Conservation (phyloP, 2,329 filamentous ascomycete species). For the Nannizzia gypsea region DNA sequence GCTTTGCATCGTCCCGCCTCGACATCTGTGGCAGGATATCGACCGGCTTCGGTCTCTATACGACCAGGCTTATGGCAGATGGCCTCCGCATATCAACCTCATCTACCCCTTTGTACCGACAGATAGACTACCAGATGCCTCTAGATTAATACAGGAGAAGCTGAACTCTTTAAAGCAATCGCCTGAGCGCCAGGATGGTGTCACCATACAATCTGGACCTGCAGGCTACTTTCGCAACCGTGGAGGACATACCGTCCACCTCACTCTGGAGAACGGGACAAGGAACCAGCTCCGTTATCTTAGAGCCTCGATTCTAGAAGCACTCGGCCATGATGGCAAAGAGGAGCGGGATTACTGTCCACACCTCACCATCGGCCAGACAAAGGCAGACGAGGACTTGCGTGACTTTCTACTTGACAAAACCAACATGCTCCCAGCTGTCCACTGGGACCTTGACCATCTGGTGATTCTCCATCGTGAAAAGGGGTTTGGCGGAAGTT, state of each 20-base stretch:
- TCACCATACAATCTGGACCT: slow-evolving; percentile 2
- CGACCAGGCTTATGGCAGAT: slow-evolving; percentile 49
- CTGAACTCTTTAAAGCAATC: slow-evolving; percentile 14
- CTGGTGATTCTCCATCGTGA: slow-evolving; percentile 46
- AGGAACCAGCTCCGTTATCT: slow-evolving; percentile 23
- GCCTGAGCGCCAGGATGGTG: background rate
- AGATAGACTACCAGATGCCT: slow-evolving; percentile 36
- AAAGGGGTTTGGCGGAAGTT: slow-evolving; percentile 17
- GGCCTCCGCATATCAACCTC: slow-evolving; percentile 57
- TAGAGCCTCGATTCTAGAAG: slow-evolving; percentile 25
- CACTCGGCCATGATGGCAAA: slow-evolving; percentile 21
- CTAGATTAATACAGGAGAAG: slow-evolving; percentile 29
- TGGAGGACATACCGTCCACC: slow-evolving; percentile 41
- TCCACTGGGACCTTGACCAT: slow-evolving; percentile 40
- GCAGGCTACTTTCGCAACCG: slow-evolving; percentile 41
- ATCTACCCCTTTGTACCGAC: slow-evolving; percentile 52
- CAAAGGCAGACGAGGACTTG: slow-evolving; percentile 36
- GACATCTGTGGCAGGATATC: slow-evolving; percentile 36
- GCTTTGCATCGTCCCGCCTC: slow-evolving; percentile 48
- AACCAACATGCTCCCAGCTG: slow-evolving; percentile 35
- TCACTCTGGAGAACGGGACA: slow-evolving; percentile 16
- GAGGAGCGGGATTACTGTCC: slow-evolving; percentile 26
- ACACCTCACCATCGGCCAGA: slow-evolving; percentile 53
- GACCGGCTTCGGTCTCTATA: slow-evolving; percentile 49
- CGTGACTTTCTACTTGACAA: slow-evolving; percentile 45